Percentiles rank a stretch among this genome's conserved stretches.
Conservation (phyloP, 257 asterid genomes). For the Thymus mandschuricus region DNA sequence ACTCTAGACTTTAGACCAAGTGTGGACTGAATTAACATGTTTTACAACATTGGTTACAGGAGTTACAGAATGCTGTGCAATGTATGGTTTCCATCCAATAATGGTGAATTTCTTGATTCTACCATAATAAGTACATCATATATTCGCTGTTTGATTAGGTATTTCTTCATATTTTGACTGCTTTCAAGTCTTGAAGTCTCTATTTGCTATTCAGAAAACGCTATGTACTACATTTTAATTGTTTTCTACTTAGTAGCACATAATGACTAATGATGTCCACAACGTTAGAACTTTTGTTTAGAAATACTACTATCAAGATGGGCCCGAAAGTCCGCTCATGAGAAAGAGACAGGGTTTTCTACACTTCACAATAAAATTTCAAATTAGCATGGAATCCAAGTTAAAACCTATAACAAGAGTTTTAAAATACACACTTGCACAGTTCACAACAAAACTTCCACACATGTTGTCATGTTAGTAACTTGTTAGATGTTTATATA, state of each 20-base stretch:
- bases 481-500: not conserved
- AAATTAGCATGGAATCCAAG: not conserved
- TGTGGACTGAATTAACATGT: constrained; percentile 13
- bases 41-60: not conserved
- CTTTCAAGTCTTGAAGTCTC: not conserved
- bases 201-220: constrained; percentile 2
- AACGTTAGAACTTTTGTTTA: not conserved
- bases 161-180: not conserved
- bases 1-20: not conserved
- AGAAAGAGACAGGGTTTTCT: not conserved
- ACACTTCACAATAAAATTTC: constrained; percentile 6
- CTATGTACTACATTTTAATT: too few species aligned
- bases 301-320: constrained; percentile 5
- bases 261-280: not conserved
- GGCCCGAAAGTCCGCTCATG: not conserved
- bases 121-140: constrained; percentile 4
- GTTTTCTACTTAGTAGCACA: not conserved
- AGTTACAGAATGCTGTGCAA: not conserved
- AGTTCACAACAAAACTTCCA: not conserved
- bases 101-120: not conserved
- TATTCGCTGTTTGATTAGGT: constrained; percentile 6
- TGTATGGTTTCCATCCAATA: too few species aligned
- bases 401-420: not conserved
- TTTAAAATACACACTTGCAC: not conserved
- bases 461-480: not conserved